Evolutionary conservation across 148 eudicot species (phyloP), one percentile per base, ranked within the genome.

Genomic region (Spergularia bocconei): DNA sequence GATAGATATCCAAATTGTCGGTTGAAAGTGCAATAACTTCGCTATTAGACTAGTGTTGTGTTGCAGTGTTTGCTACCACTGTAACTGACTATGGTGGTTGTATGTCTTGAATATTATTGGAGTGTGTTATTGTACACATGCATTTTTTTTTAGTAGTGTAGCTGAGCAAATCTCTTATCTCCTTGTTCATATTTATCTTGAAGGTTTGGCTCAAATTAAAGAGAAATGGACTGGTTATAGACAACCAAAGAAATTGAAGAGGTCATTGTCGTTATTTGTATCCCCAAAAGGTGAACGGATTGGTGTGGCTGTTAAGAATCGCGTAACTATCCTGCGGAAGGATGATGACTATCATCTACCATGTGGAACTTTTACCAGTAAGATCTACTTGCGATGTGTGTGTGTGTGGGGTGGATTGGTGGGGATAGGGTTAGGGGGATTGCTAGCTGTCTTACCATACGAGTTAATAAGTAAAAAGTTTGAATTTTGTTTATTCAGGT

Each of bases 331-430:
- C 74, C 84, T 95, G 86, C 84, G 65, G 78, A 89, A 89, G 85
- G 93, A 87, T 74, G 89, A 92, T 69, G 92, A 89, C 71, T 95
- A 88, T 77, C 91, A 81, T 74, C 85, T 84, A 68, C 90, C 97
- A 21, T 83, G 83, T 62, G 97, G 92, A 70, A 73, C 75, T 17
- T 95, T 90, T 79, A 78, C 85, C 3, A 52, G 99, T 95, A 95
- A 82, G 93, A 69, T 75, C 80, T 78, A 47, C 75, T 67, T 73
- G 53, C 73, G 2, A 12, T 0, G 16, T 36, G 10, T 72, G 11
- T 74, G 52, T 64, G 14, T 51, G 25, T 55, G 61, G 14, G 41
- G 25, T 44, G 74, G 9, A 63, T 6, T 17, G 7, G 11, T 4
- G 21, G 12, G 8, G 36, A 6, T 51, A 21, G 1, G 5, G 57